Evolutionary conservation across 2,329 filamentous ascomycete genomes (phyloP).

Genomic region (Gaeumannomyces tritici): DNA sequence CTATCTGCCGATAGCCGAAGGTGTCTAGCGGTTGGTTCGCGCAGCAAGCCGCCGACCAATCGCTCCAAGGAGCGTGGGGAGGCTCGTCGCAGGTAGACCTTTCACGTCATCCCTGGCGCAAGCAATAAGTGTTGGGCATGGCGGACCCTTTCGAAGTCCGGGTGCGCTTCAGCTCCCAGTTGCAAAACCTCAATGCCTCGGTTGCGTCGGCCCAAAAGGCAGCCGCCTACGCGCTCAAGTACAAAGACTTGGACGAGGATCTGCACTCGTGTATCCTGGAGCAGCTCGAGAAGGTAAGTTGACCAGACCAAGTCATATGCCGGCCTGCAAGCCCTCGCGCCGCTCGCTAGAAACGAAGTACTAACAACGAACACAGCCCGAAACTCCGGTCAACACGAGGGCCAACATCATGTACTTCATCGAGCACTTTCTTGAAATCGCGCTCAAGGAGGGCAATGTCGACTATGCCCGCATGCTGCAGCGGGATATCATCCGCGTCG

Average conservation of each 20-base stretch:
- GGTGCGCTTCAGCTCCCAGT: conserved; percentile 86
- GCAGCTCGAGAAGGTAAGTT: conserved; percentile 70
- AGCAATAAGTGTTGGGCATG: conserved; percentile 25
- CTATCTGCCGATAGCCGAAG: background rate
- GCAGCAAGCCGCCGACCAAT: background rate
- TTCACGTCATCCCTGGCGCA: background rate
- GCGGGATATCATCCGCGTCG: conserved; percentile 80
- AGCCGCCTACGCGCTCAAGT: conserved; percentile 88
- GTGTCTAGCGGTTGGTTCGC: background rate
- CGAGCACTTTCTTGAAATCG: conserved; percentile 85
- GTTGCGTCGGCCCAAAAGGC: conserved; percentile 85
- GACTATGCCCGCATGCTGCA: conserved; percentile 93
- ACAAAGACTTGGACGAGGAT: conserved; percentile 92
- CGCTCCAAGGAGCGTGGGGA: background rate
- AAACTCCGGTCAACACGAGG: conserved; percentile 92
- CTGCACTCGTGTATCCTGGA: conserved; percentile 95
- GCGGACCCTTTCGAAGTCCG: conserved; percentile 94
- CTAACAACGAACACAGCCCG: conserved; percentile 8
- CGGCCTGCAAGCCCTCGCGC: background rate
- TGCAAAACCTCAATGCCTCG: conserved; percentile 85
- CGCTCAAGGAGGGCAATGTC: conserved; percentile 62
- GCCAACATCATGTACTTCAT: conserved; percentile 99
- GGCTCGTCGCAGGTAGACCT: background rate
- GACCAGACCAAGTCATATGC: background rate
- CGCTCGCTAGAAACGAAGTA: background rate